Evolutionary conservation across 495 filamentous ascomycete genomes (phyloP).

Genomic region (Penicillium samsonianum): DNA sequence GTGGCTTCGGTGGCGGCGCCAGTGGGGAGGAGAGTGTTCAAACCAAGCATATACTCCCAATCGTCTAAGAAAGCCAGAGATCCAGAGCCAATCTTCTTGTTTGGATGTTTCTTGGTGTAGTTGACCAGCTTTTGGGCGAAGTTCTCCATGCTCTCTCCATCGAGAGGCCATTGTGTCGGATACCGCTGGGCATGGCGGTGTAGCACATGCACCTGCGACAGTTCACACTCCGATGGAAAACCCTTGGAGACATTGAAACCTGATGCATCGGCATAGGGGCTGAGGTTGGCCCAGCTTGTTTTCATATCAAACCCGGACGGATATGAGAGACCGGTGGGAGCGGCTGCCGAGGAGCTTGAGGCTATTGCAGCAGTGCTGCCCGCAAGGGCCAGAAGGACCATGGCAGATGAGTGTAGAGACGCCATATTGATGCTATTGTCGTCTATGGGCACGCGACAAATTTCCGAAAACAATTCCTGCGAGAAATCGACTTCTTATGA

Average conservation of each 20-base stretch:
- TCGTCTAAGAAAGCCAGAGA: conserved; percentile 52
- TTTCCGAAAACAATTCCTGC: not conserved
- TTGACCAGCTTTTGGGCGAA: conserved; percentile 51
- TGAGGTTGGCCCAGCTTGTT: conserved; percentile 48
- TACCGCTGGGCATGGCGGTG: conserved; percentile 58
- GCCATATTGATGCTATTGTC: conserved; percentile 1
- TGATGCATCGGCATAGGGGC: conserved; percentile 46
- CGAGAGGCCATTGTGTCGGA: conserved; percentile 38
- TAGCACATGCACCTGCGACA: conserved; percentile 53
- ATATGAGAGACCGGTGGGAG: conserved; percentile 33
- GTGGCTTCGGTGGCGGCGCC: conserved; percentile 54
- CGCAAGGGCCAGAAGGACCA: conserved; percentile 7
- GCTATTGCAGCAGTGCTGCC: conserved; percentile 2
- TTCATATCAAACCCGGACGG: conserved; percentile 40
- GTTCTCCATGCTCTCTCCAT: conserved; percentile 46
- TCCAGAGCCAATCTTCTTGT: conserved; percentile 39
- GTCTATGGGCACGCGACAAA: not conserved
- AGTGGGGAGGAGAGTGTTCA: conserved; percentile 44
- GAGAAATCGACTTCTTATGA: too few species aligned
- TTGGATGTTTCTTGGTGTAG: conserved; percentile 37
- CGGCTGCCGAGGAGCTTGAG: conserved; percentile 14
- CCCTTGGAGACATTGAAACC: conserved; percentile 49
- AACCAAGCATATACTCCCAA: conserved; percentile 50
- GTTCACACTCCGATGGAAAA: conserved; percentile 51
- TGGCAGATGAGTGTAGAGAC: not conserved